Evolutionary conservation across 2,329 filamentous ascomycete species (phyloP).

Genomic region (Aspergillus latus): DNA sequence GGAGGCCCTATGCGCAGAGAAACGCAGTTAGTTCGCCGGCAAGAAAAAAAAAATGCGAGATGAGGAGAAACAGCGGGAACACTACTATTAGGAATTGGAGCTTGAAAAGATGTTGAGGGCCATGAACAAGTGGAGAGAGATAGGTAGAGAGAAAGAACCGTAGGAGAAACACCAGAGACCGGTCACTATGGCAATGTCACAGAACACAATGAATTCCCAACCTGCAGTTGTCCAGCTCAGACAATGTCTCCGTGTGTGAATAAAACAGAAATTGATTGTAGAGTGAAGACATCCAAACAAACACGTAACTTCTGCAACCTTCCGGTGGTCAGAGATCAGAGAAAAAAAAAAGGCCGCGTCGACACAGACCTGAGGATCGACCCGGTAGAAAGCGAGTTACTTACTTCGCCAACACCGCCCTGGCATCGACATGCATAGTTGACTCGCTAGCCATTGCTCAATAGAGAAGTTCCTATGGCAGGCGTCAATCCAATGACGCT

Average conservation of each 20-base stretch:
- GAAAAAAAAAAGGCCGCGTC: background rate
- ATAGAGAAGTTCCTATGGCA: background rate
- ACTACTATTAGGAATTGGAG: too few relatives aligned
- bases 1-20: too few relatives aligned
- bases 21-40: too few relatives aligned
- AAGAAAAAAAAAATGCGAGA: too few relatives aligned
- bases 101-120: too few relatives aligned
- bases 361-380: too few relatives aligned
- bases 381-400: too few relatives aligned
- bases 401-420: too few relatives aligned
- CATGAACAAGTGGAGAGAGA: background rate
- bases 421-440: too few relatives aligned
- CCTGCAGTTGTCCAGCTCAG: background rate
- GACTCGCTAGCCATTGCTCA: too few relatives aligned
- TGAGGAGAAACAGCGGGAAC: too few relatives aligned
- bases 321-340: background rate
- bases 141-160: background rate
- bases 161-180: constrained; percentile 3
- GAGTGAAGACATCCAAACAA: background rate
- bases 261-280: background rate
- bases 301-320: background rate
- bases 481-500: background rate
- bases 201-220: background rate
- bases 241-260: background rate
- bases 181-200: background rate